Evolutionary conservation across 1,284 basidiomycete genomes (phyloP), one percentile per base, ranked within the genome.

Genomic region (Cutaneotrichosporon cavernicola): DNA sequence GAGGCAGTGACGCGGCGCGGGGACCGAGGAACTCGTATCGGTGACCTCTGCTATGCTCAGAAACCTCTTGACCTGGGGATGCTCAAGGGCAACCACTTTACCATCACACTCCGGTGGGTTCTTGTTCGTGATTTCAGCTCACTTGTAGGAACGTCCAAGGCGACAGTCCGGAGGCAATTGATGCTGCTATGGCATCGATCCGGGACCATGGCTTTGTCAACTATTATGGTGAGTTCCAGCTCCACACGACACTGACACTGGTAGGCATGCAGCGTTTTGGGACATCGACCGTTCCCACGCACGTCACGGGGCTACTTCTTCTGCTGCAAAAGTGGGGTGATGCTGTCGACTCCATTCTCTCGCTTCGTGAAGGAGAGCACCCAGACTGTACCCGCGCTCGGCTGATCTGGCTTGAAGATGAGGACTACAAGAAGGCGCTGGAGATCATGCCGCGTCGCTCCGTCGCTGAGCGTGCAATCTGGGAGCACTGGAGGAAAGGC

Each of bases 211-310:
- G 97, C 0, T 98, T 98, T 80, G 91, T 99, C 79, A 99, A 99
- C 79, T 99, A 97, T 76, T 99, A 97, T 76, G 96, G 92, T 90
- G 30, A 7, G 40, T 47, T 26, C 31, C 22, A 10, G n/a, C 10
- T 47, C 22, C 31, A 5, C 30, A 14, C 26, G 11, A 16, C 30
- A 40, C 61, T 61, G 43, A 65, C 53, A 32, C 1, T 36, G 26
- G 43, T 60, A 92, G 91, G 94, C 47, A 97, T 99, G 96, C 97
- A 99, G 77, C 89, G 97, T 18, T 99, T 99, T 80, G 97, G 97
- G 36, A 99, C 96, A 1, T 93, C 96, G 8, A 88, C 92, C 13
- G 89, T 99, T 32, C 93, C 96, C 1, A 98, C 97, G 0, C 96
- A 99, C 74, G 84, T 89, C 4, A 94, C 98, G 61, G 97, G 97